These are phyloP conservation scores for Neofusicoccum laricinum DNA, from an alignment of 2,329 filamentous ascomycete genomes.

Conservation along the genomic window DNA sequence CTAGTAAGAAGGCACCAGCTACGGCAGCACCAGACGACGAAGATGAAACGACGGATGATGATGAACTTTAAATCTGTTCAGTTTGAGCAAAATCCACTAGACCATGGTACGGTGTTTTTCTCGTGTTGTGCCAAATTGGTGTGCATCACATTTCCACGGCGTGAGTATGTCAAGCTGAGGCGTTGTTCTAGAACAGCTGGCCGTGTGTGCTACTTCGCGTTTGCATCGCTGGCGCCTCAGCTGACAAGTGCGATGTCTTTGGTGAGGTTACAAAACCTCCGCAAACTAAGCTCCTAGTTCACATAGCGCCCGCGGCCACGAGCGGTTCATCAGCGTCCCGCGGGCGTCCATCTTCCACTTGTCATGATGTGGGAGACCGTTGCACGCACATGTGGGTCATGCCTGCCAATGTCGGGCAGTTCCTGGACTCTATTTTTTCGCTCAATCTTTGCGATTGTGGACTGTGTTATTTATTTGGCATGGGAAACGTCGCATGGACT, in stretches of 20 bases:
- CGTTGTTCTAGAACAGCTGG: neutral
- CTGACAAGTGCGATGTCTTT: neutral
- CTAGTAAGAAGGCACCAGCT: neutral
- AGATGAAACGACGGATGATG: constrained; percentile 38
- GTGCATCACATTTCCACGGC: neutral
- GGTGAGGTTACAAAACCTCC: neutral
- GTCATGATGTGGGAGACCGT: neutral
- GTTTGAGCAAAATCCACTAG: neutral
- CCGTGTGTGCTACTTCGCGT: neutral
- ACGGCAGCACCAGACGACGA: constrained; percentile 20
- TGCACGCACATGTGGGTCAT: neutral
- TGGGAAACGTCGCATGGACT: neutral
- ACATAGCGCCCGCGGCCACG: neutral
- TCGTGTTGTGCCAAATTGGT: neutral
- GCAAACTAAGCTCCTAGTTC: neutral
- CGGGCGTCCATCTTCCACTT: neutral
- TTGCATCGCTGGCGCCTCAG: neutral
- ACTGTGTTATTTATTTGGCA: constrained; percentile 1
- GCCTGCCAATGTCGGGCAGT: neutral
- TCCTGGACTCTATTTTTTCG: neutral
- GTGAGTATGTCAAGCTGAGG: neutral
- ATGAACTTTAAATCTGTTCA: constrained; percentile 24
- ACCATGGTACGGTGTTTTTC: neutral
- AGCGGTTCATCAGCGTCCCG: neutral
- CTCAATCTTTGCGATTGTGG: neutral